Conservation (phyloP, 2,329 filamentous ascomycete species). For the Fusarium citri region DNA sequence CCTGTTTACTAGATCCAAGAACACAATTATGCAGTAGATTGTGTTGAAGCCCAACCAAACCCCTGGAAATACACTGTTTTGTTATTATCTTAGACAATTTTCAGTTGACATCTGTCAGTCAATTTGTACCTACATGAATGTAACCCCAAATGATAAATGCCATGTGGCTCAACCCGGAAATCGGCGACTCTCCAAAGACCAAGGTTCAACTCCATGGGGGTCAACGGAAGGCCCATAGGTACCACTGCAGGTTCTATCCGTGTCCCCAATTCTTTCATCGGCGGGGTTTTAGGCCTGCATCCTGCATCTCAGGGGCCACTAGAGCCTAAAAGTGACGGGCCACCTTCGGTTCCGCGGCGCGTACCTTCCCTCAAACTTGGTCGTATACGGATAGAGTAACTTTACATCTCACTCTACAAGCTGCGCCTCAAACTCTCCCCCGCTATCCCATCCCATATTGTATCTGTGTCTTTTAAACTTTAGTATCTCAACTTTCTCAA, state of each 20-base stretch:
- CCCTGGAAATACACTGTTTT: not conserved
- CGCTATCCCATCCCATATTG: constrained; percentile 17
- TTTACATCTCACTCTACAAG: constrained; percentile 24
- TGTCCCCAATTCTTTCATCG: constrained; percentile 31
- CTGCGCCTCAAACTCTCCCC: constrained; percentile 38
- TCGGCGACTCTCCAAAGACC: constrained; percentile 19
- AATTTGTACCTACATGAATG: constrained; percentile 27
- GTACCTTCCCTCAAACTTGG: not conserved
- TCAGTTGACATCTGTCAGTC: not conserved
- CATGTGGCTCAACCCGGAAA: constrained; percentile 29
- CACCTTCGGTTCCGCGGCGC: constrained; percentile 37
- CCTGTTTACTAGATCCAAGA: not conserved
- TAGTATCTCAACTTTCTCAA: constrained; percentile 27
- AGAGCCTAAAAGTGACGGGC: constrained; percentile 38
- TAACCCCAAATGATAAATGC: constrained; percentile 16
- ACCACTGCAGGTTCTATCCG: not conserved
- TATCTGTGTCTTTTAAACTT: not conserved
- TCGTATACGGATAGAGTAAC: constrained; percentile 2
- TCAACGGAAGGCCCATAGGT: not conserved
- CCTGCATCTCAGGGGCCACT: constrained; percentile 33
- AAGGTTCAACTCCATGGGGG: not conserved
- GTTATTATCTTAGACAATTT: not conserved
- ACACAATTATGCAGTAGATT: not conserved
- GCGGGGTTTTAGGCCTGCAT: constrained; percentile 42
- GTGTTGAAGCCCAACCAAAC: constrained; percentile 26